Conservation (phyloP, 441 rosid species). For the Populus trichocarpa region DNA sequence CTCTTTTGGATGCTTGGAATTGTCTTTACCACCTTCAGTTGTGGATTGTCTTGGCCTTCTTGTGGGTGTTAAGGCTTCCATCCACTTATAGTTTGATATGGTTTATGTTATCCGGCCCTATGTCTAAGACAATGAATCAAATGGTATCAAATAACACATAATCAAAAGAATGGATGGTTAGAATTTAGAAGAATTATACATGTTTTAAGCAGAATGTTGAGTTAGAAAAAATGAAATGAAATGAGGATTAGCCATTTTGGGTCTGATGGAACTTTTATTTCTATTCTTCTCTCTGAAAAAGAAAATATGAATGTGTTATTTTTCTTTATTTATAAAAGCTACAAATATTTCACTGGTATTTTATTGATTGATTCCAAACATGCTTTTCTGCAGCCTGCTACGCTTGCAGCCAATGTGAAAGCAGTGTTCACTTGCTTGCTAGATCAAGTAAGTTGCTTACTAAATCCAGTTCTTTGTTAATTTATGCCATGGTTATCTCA, state of each 20-base stretch:
- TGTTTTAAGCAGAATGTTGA: background rate
- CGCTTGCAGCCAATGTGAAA: constrained; percentile 82
- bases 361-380: constrained; percentile 25
- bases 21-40: background rate
- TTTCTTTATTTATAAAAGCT: background rate
- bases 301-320: background rate
- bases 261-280: background rate
- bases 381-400: constrained; percentile 62
- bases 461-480: constrained; percentile 10
- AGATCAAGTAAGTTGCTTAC: constrained; percentile 71
- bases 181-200: background rate
- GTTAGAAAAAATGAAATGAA: background rate
- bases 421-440: constrained; percentile 88
- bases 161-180: background rate
- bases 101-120: background rate
- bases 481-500: constrained; percentile 8
- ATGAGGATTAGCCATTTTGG: background rate
- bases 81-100: background rate
- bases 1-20: background rate
- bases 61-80: background rate
- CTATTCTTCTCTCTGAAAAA: background rate
- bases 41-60: background rate
- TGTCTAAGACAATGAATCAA: background rate
- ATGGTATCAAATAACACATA: background rate
- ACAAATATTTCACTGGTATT: background rate